Conservation (phyloP, 805 yeast species). For the Spathaspora gorwiae region DNA sequence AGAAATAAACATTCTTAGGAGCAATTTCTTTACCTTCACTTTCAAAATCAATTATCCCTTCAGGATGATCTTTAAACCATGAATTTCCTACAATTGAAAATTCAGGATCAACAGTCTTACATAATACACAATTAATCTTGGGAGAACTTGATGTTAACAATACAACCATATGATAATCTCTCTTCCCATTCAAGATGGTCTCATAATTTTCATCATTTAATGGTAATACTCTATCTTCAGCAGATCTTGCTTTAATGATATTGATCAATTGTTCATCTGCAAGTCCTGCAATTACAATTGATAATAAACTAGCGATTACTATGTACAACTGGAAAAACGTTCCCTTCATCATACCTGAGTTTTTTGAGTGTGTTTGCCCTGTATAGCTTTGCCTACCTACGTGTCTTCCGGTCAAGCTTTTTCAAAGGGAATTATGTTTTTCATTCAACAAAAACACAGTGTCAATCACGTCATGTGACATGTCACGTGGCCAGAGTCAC, state of each 20-base stretch:
- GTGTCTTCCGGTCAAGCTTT: too few species aligned
- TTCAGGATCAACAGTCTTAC: slow-evolving; percentile 66
- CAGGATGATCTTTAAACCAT: slow-evolving; percentile 50
- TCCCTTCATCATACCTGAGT: background rate
- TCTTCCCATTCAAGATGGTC: slow-evolving; percentile 52
- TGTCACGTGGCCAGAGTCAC: too few species aligned
- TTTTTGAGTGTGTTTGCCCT: too few species aligned
- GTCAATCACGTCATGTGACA: too few species aligned
- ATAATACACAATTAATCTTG: slow-evolving; percentile 70
- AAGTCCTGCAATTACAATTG: slow-evolving; percentile 18
- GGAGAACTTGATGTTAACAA: slow-evolving; percentile 72
- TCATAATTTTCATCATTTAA: slow-evolving; percentile 61
- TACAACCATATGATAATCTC: slow-evolving; percentile 64
- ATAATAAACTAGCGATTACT: slow-evolving; percentile 10
- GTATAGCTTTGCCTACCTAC: too few species aligned
- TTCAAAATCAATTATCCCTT: slow-evolving; percentile 27
- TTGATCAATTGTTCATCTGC: slow-evolving; percentile 18
- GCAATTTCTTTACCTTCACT: slow-evolving; percentile 24
- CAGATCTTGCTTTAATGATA: slow-evolving; percentile 14
- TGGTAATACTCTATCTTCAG: slow-evolving; percentile 12
- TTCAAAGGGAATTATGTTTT: too few species aligned
- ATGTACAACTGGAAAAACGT: background rate
- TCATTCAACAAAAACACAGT: too few species aligned
- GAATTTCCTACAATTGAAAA: slow-evolving; percentile 58
- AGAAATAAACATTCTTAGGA: slow-evolving; percentile 52